These are phyloP conservation scores for Fusarium drepaniforme DNA, from an alignment of 2,329 filamentous ascomycete genomes.

Conservation along the genomic window DNA sequence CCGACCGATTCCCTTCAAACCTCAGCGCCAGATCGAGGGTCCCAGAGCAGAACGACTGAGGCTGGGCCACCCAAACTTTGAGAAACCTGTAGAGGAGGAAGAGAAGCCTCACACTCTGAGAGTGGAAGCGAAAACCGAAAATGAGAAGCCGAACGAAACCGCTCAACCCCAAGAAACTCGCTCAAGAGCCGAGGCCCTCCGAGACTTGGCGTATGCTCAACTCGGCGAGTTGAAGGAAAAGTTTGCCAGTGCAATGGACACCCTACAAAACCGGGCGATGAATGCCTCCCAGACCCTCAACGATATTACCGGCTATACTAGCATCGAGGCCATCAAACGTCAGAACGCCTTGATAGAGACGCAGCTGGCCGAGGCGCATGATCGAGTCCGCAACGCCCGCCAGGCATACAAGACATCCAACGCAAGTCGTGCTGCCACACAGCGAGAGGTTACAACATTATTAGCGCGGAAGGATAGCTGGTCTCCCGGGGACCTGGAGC, in stretches of 20 bases:
- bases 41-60: slow-evolving; percentile 18
- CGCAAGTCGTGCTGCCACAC: slow-evolving; percentile 84
- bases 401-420: slow-evolving; percentile 86
- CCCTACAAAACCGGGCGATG: slow-evolving; percentile 86
- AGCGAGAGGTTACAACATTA: slow-evolving; percentile 94
- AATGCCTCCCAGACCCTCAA: slow-evolving; percentile 90
- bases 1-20: slow-evolving; percentile 24
- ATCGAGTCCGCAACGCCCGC: slow-evolving; percentile 77
- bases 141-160: slow-evolving; percentile 15
- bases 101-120: slow-evolving; percentile 11
- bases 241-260: slow-evolving; percentile 79
- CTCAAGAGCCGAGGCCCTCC: slow-evolving; percentile 42
- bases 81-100: slow-evolving; percentile 5
- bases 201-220: slow-evolving; percentile 49
- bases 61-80: neutral
- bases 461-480: slow-evolving; percentile 95
- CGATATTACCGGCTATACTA: slow-evolving; percentile 92
- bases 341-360: slow-evolving; percentile 78
- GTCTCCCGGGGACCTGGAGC: slow-evolving; percentile 87
- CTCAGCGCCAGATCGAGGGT: slow-evolving; percentile 18
- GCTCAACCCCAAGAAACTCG: slow-evolving; percentile 12
- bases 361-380: slow-evolving; percentile 69
- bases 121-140: slow-evolving; percentile 15
- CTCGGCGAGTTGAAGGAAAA: slow-evolving; percentile 49
- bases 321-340: slow-evolving; percentile 86